These are phyloP conservation scores for Vigna radiata DNA, from an alignment of 306 rosid species.

Conservation along the genomic window DNA sequence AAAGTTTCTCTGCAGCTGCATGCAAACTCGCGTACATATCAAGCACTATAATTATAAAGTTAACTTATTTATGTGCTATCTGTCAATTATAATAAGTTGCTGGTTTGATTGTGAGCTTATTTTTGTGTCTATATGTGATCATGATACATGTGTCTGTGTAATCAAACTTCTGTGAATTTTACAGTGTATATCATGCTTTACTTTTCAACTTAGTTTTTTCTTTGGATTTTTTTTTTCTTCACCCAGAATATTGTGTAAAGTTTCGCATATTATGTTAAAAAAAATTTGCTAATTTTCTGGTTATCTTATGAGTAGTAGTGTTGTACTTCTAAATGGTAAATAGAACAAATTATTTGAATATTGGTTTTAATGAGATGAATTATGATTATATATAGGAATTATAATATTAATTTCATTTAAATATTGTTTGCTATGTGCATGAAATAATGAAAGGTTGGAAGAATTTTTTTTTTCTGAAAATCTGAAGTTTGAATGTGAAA, in stretches of 20 bases:
- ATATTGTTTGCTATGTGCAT: background rate
- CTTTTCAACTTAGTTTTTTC: background rate
- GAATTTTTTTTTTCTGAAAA: no score
- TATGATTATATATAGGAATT: background rate
- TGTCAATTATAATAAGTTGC: no score
- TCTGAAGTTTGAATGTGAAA: no score
- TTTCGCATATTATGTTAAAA: background rate
- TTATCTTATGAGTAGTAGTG: no score
- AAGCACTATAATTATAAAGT: background rate
- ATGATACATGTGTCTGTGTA: background rate
- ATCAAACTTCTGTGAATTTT: constrained; percentile 4
- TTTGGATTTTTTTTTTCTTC: background rate
- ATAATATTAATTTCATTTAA: background rate
- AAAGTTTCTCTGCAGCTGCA: background rate
- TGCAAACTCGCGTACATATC: background rate
- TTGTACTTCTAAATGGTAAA: background rate
- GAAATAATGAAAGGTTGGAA: no score
- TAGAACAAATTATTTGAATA: background rate
- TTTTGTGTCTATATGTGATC: no score
- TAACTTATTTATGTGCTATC: background rate
- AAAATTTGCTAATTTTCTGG: background rate
- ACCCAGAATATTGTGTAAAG: background rate
- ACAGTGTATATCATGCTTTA: background rate
- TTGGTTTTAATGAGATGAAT: background rate
- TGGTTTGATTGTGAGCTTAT: no score